Percentiles rank a stretch among this genome's conserved stretches.
Evolutionary conservation across 805 yeast species (phyloP).

Genomic region (Wickerhamomyces bovis): DNA sequence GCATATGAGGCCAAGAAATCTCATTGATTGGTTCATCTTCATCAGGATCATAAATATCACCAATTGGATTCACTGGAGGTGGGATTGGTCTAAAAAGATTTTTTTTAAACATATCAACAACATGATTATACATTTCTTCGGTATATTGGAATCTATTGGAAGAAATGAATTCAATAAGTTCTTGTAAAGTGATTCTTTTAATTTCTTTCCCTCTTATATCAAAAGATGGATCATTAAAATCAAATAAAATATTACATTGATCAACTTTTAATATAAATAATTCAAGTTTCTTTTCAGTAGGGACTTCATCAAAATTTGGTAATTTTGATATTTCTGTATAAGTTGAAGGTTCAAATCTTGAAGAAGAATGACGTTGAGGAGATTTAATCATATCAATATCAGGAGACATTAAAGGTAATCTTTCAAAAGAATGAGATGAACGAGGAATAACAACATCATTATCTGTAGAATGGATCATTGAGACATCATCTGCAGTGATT

Average conservation of each 20-base stretch:
- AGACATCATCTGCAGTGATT: background rate
- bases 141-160: slow-evolving; percentile 79
- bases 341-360: slow-evolving; percentile 78
- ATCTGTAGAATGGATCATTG: background rate
- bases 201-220: slow-evolving; percentile 92
- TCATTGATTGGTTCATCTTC: slow-evolving; percentile 98
- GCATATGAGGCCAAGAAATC: slow-evolving; percentile 99
- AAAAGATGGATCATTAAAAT: slow-evolving; percentile 87
- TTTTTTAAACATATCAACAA: slow-evolving; percentile 81
- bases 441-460: slow-evolving; percentile 28
- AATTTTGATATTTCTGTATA: slow-evolving; percentile 63
- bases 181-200: slow-evolving; percentile 81
- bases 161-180: slow-evolving; percentile 81
- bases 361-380: slow-evolving; percentile 89
- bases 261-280: slow-evolving; percentile 84
- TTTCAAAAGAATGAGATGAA: slow-evolving; percentile 48
- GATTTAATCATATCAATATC: slow-evolving; percentile 77
- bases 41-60: slow-evolving; percentile 95
- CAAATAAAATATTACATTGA: slow-evolving; percentile 92
- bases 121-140: slow-evolving; percentile 84
- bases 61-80: slow-evolving; percentile 96
- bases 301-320: slow-evolving; percentile 84
- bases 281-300: slow-evolving; percentile 71
- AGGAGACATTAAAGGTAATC: slow-evolving; percentile 54
- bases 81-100: slow-evolving; percentile 95